Evolutionary conservation across 306 rosid species (phyloP).

Genomic region (Fagus sylvatica): DNA sequence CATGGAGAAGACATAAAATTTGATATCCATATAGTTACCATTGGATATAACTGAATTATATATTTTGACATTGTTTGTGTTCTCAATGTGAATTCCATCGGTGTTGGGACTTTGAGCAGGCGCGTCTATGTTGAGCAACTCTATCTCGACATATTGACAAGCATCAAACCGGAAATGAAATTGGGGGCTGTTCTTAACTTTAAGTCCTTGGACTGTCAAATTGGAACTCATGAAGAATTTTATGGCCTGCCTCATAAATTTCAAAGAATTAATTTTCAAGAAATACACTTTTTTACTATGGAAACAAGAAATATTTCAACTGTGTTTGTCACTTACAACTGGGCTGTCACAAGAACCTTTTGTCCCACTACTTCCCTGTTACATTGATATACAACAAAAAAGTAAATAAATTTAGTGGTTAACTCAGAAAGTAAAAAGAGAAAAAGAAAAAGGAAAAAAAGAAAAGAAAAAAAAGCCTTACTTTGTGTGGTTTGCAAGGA

Average conservation of each 20-base stretch:
- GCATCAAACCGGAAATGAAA: conserved; percentile 47
- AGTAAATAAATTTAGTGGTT: not conserved
- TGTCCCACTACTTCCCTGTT: conserved; percentile 41
- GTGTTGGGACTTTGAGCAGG: conserved; percentile 53
- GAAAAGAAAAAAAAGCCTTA: too few relatives aligned
- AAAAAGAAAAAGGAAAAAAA: not conserved
- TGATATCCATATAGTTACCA: conserved; percentile 19
- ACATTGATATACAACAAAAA: conserved; percentile 9
- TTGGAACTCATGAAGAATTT: conserved; percentile 51
- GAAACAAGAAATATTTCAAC: not conserved
- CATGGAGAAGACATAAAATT: not conserved
- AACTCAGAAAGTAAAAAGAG: not conserved
- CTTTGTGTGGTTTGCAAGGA: conserved; percentile 62
- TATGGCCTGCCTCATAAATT: conserved; percentile 35
- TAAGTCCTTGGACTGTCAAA: conserved; percentile 40
- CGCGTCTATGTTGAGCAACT: conserved; percentile 38
- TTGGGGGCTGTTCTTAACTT: conserved; percentile 49
- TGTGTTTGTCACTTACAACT: conserved; percentile 41
- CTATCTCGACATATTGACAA: conserved; percentile 44
- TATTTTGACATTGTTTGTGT: conserved; percentile 41
- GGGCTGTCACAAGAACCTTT: conserved; percentile 60
- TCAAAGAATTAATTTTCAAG: not conserved
- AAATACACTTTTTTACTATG: not conserved
- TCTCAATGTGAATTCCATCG: conserved; percentile 61
- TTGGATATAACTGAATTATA: conserved; percentile 42